phyloP scores from a whole-genome alignment of 768 basidiomycete species.

The Porphyrellus cyaneotinctus region DNA sequence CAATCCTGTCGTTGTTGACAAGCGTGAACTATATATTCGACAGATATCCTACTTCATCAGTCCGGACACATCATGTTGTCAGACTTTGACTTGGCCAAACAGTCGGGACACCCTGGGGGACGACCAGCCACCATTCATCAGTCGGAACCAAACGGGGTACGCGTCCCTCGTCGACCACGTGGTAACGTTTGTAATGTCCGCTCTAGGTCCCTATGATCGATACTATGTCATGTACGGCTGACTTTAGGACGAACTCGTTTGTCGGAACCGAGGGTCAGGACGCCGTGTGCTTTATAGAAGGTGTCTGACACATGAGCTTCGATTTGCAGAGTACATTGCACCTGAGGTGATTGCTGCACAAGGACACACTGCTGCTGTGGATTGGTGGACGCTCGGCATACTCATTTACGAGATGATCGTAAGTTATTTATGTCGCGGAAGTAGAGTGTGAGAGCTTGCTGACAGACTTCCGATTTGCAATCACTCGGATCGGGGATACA shows the following conservation, averaged over 20 bases:
- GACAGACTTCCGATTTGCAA: conserved; percentile 32
- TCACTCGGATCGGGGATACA: conserved; percentile 33
- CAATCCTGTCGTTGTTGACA: conserved; percentile 9
- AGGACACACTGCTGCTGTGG: conserved; percentile 97
- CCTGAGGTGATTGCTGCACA: conserved; percentile 97
- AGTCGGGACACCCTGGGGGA: conserved; percentile 80
- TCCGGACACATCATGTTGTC: conserved; percentile 99
- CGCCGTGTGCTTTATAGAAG: conserved; percentile 7
- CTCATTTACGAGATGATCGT: conserved; percentile 99
- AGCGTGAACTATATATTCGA: conserved; percentile 1
- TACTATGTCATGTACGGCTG: conserved; percentile 94
- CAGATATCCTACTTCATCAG: conserved; percentile 96
- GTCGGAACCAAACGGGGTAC: conserved; percentile 84
- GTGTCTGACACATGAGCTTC: conserved; percentile 15
- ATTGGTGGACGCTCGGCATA: conserved; percentile 99
- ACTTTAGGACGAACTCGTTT: conserved; percentile 98
- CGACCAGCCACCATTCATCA: conserved; percentile 84
- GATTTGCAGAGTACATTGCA: conserved; percentile 86
- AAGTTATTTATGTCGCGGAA: conserved; percentile 38
- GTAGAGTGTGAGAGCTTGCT: conserved; percentile 24
- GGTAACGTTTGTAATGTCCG: conserved; percentile 4
- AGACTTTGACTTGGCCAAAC: conserved; percentile 98
- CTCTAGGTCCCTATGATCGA: conserved; percentile 85
- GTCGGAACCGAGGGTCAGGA: conserved; percentile 94
- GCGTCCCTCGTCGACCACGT: conserved; percentile 23